Base-by-base conservation (phyloP, 2,329 filamentous ascomycete genomes). In the Scedosporium minutisporum region DNA sequence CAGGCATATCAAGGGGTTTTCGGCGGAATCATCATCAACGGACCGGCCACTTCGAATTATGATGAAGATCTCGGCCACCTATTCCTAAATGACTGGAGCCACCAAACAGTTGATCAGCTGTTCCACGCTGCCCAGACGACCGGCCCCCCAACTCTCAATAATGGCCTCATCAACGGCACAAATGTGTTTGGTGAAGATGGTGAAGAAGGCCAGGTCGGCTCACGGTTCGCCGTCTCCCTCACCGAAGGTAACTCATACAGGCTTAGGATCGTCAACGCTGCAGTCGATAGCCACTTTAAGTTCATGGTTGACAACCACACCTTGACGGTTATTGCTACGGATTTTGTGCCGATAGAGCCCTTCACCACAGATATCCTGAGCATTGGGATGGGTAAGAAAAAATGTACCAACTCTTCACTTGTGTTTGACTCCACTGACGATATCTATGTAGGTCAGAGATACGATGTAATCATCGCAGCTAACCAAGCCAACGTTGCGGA, bases 31-130 rank as follows among this genome's bases (percentile, higher is more conserved):
- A 72, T 87, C 18, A 84, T 88, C 66, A 78, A 87, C 62, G 86
- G 85, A 0, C 85, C 85, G 0, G 77, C 79, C 0, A 80, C 80
- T 2, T 75, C 78, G 14, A 77, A 84, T 67, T 88, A 87, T 66
- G 85, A 90, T 64, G 77, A 81, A 58, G 87, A 90, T 67, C 74
- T 88, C 0, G 87, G 87, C 3, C 72, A 78, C 10, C 67, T 88
- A 1, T 76, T 85, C 27, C 69, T 88, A 5, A 81, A 78, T 16
- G 86, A 88, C 67, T 87, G 84, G 82, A 78, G 78, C 65, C 80
- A 83, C 64, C 33, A 33, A 23, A 78, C 76, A 0, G 73, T 75
- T 2, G 77, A 78, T 60, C 65, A 75, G 60, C 68, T 79, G 1
- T 74, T 72, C 48, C 48, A 62, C 3, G 3, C 58, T 9, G 71